Evolutionary conservation across 1,284 basidiomycete species (phyloP).

Genomic region (Cryptococcus wingfieldii): DNA sequence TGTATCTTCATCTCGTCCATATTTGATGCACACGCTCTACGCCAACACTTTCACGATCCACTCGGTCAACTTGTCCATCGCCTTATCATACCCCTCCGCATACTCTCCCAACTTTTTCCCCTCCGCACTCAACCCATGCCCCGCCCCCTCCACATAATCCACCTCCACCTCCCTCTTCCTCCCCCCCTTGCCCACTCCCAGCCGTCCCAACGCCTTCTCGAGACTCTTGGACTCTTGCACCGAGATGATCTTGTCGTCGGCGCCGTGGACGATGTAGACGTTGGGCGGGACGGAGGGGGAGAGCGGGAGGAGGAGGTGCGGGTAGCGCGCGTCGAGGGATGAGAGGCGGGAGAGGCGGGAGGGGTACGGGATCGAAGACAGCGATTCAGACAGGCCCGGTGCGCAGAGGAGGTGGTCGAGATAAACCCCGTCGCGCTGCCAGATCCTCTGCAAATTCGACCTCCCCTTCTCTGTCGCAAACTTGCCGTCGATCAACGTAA

Average conservation of each 20-base stretch:
- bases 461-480: background rate
- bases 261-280: constrained; percentile 6
- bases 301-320: constrained; percentile 2
- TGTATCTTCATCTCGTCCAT: no score
- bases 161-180: background rate
- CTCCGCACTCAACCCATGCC: background rate
- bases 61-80: no score
- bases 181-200: background rate
- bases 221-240: constrained; percentile 1
- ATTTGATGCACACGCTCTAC: no score
- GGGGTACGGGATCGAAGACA: constrained; percentile 1
- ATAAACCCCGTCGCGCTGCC: constrained; percentile 1
- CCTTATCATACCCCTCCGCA: no score
- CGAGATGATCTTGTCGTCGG: constrained; percentile 3
- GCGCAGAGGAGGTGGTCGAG: constrained; percentile 5
- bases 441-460: background rate
- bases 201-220: background rate
- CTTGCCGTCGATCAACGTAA: background rate
- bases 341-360: background rate
- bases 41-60: no score
- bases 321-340: constrained; percentile 1
- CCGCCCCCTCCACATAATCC: constrained; percentile 11
- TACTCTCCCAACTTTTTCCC: background rate
- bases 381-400: constrained; percentile 6
- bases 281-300: background rate